Conservation (phyloP, 257 asterid species). For the Penstemon eatonii region DNA sequence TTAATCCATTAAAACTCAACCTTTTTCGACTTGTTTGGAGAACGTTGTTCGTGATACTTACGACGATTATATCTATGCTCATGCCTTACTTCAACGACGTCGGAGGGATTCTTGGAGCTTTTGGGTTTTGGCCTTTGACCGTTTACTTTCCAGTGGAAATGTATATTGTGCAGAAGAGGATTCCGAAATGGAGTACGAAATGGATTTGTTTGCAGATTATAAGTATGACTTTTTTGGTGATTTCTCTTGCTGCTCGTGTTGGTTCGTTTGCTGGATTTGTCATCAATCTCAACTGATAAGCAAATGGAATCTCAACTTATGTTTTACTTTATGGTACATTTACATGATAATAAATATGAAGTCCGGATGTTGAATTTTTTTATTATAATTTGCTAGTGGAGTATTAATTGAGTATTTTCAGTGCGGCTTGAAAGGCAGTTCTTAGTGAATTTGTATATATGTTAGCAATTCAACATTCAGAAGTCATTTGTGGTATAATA, state of each 20-base stretch:
- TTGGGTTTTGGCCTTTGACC: slow-evolving; percentile 57
- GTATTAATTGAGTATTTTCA: too few species aligned
- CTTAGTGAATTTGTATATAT: too few species aligned
- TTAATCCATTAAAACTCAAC: slow-evolving; percentile 44
- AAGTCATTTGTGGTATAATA: too few species aligned
- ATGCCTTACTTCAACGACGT: slow-evolving; percentile 83
- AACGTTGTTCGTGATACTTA: slow-evolving; percentile 56
- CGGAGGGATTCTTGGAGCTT: slow-evolving; percentile 55
- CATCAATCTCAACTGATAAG: slow-evolving; percentile 36
- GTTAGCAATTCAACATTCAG: too few species aligned
- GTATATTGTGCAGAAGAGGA: slow-evolving; percentile 50
- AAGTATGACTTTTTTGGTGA: slow-evolving; percentile 44
- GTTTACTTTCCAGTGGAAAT: slow-evolving; percentile 58
- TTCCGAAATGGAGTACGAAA: slow-evolving; percentile 50
- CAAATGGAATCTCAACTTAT: too few species aligned
- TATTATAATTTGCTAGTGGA: too few species aligned
- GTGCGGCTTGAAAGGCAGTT: too few species aligned
- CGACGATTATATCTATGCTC: slow-evolving; percentile 72
- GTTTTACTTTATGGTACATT: too few species aligned
- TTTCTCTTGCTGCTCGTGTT: slow-evolving; percentile 53
- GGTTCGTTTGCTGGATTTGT: slow-evolving; percentile 62
- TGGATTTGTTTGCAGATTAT: slow-evolving; percentile 50
- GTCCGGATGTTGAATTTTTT: too few species aligned
- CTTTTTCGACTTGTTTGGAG: slow-evolving; percentile 72
- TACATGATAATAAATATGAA: too few species aligned